Percentiles rank a stretch among this genome's conserved stretches.
phyloP scores from a whole-genome alignment of 2,329 filamentous ascomycete genomes.

The Cryphonectria naterciae region DNA sequence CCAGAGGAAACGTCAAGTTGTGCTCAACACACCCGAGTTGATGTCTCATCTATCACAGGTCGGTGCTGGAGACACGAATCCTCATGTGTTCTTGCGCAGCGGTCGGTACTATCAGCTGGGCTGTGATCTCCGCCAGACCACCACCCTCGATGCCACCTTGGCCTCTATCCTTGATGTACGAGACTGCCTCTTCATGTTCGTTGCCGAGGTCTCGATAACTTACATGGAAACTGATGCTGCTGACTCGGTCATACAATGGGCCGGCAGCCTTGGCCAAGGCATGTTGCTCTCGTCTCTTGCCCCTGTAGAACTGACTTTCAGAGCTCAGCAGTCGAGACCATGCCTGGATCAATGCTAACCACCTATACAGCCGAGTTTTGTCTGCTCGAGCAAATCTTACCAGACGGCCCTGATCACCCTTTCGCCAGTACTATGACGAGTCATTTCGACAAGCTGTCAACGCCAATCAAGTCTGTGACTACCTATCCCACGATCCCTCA shows the following conservation, averaged over 20 bases:
- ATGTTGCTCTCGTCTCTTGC: slow-evolving; percentile 25
- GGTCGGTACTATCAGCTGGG: slow-evolving; percentile 77
- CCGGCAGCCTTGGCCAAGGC: slow-evolving; percentile 72
- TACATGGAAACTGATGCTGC: slow-evolving; percentile 81
- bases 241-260: slow-evolving; percentile 78
- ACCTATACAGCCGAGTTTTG: slow-evolving; percentile 71
- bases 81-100: slow-evolving; percentile 61
- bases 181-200: slow-evolving; percentile 71
- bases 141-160: slow-evolving; percentile 62
- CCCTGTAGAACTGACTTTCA: not conserved
- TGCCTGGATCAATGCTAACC: slow-evolving; percentile 28
- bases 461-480: slow-evolving; percentile 74
- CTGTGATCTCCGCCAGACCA: slow-evolving; percentile 75
- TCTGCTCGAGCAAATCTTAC: slow-evolving; percentile 83
- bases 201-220: slow-evolving; percentile 88
- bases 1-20: slow-evolving; percentile 69
- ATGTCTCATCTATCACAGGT: slow-evolving; percentile 53
- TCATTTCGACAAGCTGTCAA: slow-evolving; percentile 81
- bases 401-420: slow-evolving; percentile 75
- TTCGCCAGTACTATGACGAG: slow-evolving; percentile 86
- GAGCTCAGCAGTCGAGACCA: not conserved
- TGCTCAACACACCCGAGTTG: slow-evolving; percentile 66
- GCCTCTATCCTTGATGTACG: slow-evolving; percentile 60
- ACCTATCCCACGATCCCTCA: slow-evolving; percentile 68
- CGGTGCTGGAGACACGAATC: slow-evolving; percentile 41